phyloP scores from a whole-genome alignment of 805 yeast species.

The Zygotorulaspora florentina region DNA sequence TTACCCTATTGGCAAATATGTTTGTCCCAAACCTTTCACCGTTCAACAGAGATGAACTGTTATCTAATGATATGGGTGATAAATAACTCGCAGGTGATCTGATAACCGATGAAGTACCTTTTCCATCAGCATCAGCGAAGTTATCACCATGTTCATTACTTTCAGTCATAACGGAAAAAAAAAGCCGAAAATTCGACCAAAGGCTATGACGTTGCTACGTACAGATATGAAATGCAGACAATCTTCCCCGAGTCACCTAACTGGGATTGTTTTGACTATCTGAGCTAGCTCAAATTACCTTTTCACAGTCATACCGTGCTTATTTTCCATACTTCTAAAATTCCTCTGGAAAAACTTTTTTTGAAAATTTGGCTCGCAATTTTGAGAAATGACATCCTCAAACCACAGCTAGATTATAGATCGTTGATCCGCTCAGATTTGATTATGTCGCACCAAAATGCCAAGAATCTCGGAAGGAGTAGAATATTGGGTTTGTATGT shows the following conservation, averaged over 20 bases:
- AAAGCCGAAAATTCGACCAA: neutral
- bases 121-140: conserved; percentile 1
- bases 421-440: neutral
- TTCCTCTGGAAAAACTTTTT: conserved; percentile 25
- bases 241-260: neutral
- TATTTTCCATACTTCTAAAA: conserved; percentile 7
- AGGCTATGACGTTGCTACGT: neutral
- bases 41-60: conserved; percentile 15
- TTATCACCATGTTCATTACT: neutral
- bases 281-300: neutral
- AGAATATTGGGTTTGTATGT: conserved; percentile 43
- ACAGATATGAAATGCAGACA: too few relatives aligned
- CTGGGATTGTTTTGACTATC: neutral
- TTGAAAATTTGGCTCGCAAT: conserved; percentile 6
- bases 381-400: conserved; percentile 1
- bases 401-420: conserved; percentile 1
- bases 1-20: conserved; percentile 5
- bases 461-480: conserved; percentile 40
- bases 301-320: neutral
- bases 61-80: conserved; percentile 23
- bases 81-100: conserved; percentile 17
- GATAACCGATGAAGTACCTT: conserved; percentile 1
- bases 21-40: conserved; percentile 6
- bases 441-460: conserved; percentile 4
- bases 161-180: neutral